Base-by-base conservation (phyloP, 2,329 filamentous ascomycete genomes). In the Rachicladosporium sp. region DNA sequence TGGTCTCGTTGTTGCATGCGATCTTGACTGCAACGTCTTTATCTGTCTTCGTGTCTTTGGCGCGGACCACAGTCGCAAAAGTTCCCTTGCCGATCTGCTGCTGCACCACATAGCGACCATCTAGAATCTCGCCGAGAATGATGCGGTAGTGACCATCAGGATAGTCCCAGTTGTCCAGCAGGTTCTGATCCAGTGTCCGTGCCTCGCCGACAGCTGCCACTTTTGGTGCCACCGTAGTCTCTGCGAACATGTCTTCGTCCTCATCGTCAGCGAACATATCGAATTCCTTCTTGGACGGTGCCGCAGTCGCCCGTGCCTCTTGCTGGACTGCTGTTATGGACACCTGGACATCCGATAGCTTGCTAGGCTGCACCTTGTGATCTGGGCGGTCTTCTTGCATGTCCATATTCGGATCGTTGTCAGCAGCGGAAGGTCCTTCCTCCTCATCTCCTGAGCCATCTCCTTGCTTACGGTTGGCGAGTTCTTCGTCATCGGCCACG, bases 81-180 rank as follows among this genome's bases (percentile, higher is more conserved):
- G 95, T 94, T 52, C 91, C 91, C 61, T 85, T 87, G 46, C 91
- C 91, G 13, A 98, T 71, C 38, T 80, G 80, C 43, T 88, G 78
- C 58, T 89, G 82, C 27, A 98, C 78, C 57, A 91, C 84, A 60
- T 96, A 96, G 29, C 87, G 82, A 23, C 80, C 80, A 51, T 93
- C 83, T 46, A 98, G 71, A 37, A 96, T 67, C 66, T 98, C 91
- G 54, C 89, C 88, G 31, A 87, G 78, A 41, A 93, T 86, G 42
- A 95, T 80, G 62, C 91, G 93, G 69, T 96, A 98, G 59, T 96
- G 96, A 4, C 89, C 91, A 55, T 98, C 87, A 38, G 82, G 78
- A 57, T 96, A 91, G 56, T 93, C 88, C 79, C 79, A 85, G 43
- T 93, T 89, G 54, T 96, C 89, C 38, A 95, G 74, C 48, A 89